These are phyloP conservation scores for Spizellomyces punctatus DNA, from an alignment of 192 early-diverging fungal species.

Conservation along the genomic window DNA sequence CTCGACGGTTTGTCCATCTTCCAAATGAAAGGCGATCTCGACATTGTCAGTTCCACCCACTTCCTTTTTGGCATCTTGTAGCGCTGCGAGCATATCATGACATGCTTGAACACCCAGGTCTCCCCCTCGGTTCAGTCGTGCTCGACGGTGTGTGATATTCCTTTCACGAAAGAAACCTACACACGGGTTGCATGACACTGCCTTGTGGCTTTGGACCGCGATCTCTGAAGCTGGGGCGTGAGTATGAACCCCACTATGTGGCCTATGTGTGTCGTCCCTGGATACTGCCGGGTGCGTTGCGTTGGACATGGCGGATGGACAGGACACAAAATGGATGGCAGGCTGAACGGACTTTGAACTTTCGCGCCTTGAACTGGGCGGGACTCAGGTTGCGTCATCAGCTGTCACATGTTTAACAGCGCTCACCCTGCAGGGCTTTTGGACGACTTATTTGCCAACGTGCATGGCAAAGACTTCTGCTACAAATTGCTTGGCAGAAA, in stretches of 20 bases:
- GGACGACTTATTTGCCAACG: too few species aligned
- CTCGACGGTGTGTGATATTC: background rate
- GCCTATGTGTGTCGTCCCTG: too few species aligned
- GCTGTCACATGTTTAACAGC: too few species aligned
- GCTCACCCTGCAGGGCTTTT: too few species aligned
- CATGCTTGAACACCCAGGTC: slow-evolving; percentile 3
- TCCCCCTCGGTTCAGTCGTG: slow-evolving; percentile 12
- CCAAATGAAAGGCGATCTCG: slow-evolving; percentile 2
- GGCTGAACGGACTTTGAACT: too few species aligned
- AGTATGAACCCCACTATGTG: background rate
- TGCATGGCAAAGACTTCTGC: too few species aligned
- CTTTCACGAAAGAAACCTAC: background rate
- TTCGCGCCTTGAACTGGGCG: too few species aligned
- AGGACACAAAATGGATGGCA: too few species aligned
- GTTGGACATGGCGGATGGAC: too few species aligned
- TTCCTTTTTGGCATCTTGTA: slow-evolving; percentile 3
- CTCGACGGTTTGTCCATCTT: background rate
- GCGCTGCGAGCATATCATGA: slow-evolving; percentile 17
- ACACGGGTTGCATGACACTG: background rate
- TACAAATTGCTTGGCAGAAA: too few species aligned
- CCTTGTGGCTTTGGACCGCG: background rate
- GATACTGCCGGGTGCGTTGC: too few species aligned
- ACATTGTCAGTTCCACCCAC: slow-evolving; percentile 7
- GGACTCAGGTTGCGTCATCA: too few species aligned
- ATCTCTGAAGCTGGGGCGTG: background rate